Percentiles rank a stretch among this genome's conserved stretches.
phyloP scores from a whole-genome alignment of 2,329 filamentous ascomycete species.

The Claviceps africana region DNA sequence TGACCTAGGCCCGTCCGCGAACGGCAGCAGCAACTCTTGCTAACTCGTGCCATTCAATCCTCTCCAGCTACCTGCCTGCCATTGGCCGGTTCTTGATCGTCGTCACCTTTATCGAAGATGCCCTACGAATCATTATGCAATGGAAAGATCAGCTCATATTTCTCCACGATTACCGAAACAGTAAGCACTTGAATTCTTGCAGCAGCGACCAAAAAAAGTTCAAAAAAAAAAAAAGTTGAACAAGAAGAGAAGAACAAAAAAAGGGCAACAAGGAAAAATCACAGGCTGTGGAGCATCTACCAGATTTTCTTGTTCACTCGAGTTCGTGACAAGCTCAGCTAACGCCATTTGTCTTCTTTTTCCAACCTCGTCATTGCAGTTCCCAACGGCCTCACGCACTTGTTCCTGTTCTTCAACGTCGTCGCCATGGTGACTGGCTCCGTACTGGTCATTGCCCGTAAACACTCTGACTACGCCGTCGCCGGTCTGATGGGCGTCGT shows the following conservation, averaged over 20 bases:
- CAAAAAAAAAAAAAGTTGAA: too few relatives aligned
- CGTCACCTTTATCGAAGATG: constrained; percentile 95
- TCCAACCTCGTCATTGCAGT: constrained; percentile 37
- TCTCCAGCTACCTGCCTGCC: constrained; percentile 71
- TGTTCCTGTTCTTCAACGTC: constrained; percentile 86
- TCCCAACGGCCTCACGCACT: constrained; percentile 72
- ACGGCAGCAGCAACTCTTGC: constrained; percentile 3
- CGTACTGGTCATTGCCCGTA: constrained; percentile 75
- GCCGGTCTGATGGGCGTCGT: constrained; percentile 82
- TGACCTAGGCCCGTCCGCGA: too few relatives aligned
- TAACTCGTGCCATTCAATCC: constrained; percentile 7
- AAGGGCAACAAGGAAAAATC: background rate
- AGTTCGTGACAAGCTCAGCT: background rate
- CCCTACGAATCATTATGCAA: constrained; percentile 90
- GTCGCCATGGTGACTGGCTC: constrained; percentile 76
- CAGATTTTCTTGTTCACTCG: background rate
- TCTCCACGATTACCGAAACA: constrained; percentile 80
- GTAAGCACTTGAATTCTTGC: constrained; percentile 45
- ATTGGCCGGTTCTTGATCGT: constrained; percentile 97
- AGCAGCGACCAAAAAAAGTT: too few relatives aligned
- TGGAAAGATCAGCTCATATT: constrained; percentile 92
- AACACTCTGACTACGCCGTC: constrained; percentile 87
- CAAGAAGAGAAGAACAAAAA: background rate
- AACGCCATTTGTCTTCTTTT: background rate
- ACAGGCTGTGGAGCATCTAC: background rate